These are phyloP conservation scores for Candida quercuum DNA, from an alignment of 805 yeast genomes.

Conservation along the genomic window DNA sequence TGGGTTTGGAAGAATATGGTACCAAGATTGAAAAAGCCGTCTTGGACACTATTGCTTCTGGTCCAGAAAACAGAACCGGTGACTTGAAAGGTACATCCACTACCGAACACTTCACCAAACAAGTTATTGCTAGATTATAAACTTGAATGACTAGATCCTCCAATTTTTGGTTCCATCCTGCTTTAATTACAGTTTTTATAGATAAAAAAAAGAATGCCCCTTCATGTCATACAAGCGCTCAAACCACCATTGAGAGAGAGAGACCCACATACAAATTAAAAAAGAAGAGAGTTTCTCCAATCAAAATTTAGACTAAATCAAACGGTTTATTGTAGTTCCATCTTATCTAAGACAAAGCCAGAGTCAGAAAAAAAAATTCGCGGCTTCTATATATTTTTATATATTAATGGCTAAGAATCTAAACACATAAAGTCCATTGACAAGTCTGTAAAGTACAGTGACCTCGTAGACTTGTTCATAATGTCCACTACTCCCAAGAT, in stretches of 20 bases:
- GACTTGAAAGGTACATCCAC: conserved; percentile 92
- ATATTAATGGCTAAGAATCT: too few relatives aligned
- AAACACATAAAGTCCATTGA: too few relatives aligned
- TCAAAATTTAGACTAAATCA: too few relatives aligned
- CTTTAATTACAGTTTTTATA: neutral
- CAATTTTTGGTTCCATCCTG: too few relatives aligned
- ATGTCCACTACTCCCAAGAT: conserved; percentile 26
- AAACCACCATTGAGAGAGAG: neutral
- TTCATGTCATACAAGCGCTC: neutral
- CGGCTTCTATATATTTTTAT: too few relatives aligned
- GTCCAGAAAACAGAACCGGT: conserved; percentile 93
- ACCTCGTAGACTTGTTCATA: conserved; percentile 1
- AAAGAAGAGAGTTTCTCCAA: too few relatives aligned
- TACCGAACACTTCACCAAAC: conserved; percentile 84
- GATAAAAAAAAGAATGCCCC: neutral
- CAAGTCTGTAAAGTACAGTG: too few relatives aligned
- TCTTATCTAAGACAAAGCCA: too few relatives aligned
- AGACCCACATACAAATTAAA: too few relatives aligned
- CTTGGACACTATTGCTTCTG: conserved; percentile 82
- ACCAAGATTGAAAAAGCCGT: conserved; percentile 86
- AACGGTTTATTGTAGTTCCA: too few relatives aligned
- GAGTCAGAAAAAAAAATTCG: too few relatives aligned
- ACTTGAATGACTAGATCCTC: too few relatives aligned
- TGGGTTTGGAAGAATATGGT: conserved; percentile 82
- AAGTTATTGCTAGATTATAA: conserved; percentile 49